Percentiles rank a stretch among this genome's conserved stretches.
phyloP scores from a whole-genome alignment of 352 stramenopile genomes.

The Globisporangium megalacanthum region DNA sequence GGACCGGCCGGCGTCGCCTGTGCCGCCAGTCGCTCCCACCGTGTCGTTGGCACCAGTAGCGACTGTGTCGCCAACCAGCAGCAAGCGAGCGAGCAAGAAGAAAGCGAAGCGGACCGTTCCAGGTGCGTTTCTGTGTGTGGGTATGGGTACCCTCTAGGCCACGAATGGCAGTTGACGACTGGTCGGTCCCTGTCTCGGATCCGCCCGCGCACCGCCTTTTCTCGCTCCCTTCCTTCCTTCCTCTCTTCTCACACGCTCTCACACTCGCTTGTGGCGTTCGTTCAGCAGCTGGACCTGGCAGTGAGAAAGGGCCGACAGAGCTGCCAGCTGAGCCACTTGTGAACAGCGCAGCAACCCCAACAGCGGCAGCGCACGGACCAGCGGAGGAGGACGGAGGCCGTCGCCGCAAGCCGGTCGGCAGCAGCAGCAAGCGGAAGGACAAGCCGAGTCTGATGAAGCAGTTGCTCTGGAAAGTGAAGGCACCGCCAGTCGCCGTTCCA shows the following conservation, averaged over 20 bases:
- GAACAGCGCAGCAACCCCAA: background rate
- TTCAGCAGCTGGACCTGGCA: no score
- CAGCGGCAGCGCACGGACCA: background rate
- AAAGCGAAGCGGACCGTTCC: conserved; percentile 4
- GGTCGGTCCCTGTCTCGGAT: background rate
- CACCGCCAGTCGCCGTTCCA: conserved; percentile 1
- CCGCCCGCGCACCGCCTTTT: background rate
- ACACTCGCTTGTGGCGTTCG: no score
- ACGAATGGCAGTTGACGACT: background rate
- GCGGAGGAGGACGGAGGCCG: background rate
- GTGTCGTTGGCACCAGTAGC: background rate
- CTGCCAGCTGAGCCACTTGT: background rate
- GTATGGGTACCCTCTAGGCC: background rate
- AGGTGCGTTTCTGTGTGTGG: background rate
- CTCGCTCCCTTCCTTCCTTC: no score
- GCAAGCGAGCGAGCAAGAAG: conserved; percentile 11
- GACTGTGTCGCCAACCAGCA: conserved; percentile 2
- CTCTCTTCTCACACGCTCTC: no score
- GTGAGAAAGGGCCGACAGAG: no score
- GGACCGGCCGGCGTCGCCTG: background rate
- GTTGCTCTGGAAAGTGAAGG: conserved; percentile 57
- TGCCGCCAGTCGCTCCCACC: background rate
- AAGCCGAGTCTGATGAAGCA: conserved; percentile 40
- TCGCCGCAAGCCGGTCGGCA: background rate
- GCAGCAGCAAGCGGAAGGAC: conserved; percentile 7